Conservation (phyloP, 495 filamentous ascomycete genomes). For the Aspergillus asperescens region DNA sequence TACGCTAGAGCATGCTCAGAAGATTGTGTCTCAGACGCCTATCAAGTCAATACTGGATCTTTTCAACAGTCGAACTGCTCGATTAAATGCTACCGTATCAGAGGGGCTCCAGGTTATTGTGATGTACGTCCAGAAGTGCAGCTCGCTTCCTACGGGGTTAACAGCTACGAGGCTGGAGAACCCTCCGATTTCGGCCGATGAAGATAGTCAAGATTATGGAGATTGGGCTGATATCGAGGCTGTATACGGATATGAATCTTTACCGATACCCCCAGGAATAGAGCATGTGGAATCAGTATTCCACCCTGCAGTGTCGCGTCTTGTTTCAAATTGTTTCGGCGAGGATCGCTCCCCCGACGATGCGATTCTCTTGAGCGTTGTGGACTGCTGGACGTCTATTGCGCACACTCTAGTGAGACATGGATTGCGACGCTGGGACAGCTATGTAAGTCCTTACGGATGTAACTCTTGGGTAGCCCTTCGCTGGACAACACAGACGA, state of each 20-base stretch:
- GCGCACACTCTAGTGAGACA: slow-evolving; percentile 47
- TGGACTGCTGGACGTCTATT: slow-evolving; percentile 55
- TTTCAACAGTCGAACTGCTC: slow-evolving; percentile 33
- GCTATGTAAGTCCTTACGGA: slow-evolving; percentile 53
- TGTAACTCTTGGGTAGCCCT: slow-evolving; percentile 58
- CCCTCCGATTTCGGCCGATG: slow-evolving; percentile 30
- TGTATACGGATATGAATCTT: slow-evolving; percentile 34
- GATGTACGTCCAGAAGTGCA: slow-evolving; percentile 35
- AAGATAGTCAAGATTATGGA: slow-evolving; percentile 73
- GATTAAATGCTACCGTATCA: slow-evolving; percentile 34
- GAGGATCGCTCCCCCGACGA: slow-evolving; percentile 57
- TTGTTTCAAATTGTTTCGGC: slow-evolving; percentile 67
- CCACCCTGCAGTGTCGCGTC: slow-evolving; percentile 48
- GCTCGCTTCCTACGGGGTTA: slow-evolving; percentile 8
- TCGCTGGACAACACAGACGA: slow-evolving; percentile 57
- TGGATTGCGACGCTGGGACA: slow-evolving; percentile 48
- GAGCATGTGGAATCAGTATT: slow-evolving; percentile 40
- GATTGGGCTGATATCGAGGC: slow-evolving; percentile 58
- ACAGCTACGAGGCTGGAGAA: slow-evolving; percentile 5
- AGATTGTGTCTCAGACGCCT: slow-evolving; percentile 33
- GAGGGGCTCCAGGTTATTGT: slow-evolving; percentile 35
- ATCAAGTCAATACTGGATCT: slow-evolving; percentile 33
- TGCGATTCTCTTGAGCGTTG: slow-evolving; percentile 48
- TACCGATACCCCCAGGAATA: slow-evolving; percentile 20
- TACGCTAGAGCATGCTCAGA: slow-evolving; percentile 31